These are phyloP conservation scores for Penicillium oxalicum DNA, from an alignment of 2,329 filamentous ascomycete genomes.

Conservation along the genomic window DNA sequence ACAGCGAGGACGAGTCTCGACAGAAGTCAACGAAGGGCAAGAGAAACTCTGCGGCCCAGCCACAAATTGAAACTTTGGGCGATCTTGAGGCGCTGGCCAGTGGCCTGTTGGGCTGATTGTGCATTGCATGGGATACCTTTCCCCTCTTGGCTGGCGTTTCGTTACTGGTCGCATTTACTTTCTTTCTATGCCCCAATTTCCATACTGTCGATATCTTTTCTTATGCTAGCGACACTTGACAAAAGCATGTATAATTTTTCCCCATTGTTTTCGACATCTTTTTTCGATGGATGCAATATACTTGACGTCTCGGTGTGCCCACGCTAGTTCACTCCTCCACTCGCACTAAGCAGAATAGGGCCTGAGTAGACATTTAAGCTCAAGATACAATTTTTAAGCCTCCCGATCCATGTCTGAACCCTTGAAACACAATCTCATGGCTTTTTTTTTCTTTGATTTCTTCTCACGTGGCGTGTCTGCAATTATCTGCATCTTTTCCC, in stretches of 20 bases:
- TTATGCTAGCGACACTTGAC: slow-evolving; percentile 19
- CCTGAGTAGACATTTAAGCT: too few relatives aligned
- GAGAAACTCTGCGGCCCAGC: slow-evolving; percentile 13
- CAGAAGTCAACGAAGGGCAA: slow-evolving; percentile 22
- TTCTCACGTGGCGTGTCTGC: too few relatives aligned
- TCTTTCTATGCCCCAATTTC: slow-evolving; percentile 10
- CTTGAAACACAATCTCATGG: too few relatives aligned
- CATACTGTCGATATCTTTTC: slow-evolving; percentile 5
- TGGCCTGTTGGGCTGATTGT: slow-evolving; percentile 34
- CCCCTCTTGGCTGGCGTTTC: slow-evolving; percentile 2
- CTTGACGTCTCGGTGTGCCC: too few relatives aligned
- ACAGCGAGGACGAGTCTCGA: slow-evolving; percentile 24
- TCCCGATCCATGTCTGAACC: too few relatives aligned
- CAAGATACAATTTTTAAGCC: too few relatives aligned
- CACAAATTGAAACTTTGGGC: slow-evolving; percentile 41
- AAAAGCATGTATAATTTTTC: slow-evolving; percentile 20
- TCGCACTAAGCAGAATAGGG: too few relatives aligned
- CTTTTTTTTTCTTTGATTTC: too few relatives aligned
- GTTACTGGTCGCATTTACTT: slow-evolving; percentile 10
- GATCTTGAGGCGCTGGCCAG: slow-evolving; percentile 45
- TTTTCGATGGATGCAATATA: too few relatives aligned
- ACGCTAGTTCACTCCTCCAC: too few relatives aligned
- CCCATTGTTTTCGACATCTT: background rate
- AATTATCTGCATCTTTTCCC: too few relatives aligned
- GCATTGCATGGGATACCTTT: slow-evolving; percentile 5